Percentiles rank a stretch among this genome's conserved stretches.
Evolutionary conservation across 2,329 filamentous ascomycete genomes (phyloP).

Genomic region (Aspergillus arachidicola): DNA sequence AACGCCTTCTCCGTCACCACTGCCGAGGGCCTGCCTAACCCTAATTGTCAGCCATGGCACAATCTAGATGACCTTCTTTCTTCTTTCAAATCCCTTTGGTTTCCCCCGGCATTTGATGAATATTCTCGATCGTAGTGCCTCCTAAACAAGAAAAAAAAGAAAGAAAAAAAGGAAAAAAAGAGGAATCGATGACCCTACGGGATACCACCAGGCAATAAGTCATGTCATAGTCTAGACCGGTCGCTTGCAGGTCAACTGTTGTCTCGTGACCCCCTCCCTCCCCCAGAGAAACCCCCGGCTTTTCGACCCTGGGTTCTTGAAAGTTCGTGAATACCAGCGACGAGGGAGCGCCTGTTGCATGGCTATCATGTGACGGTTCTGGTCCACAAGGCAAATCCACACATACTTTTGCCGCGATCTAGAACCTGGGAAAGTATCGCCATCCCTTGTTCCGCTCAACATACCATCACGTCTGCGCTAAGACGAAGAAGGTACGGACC

Average conservation of each 20-base stretch:
- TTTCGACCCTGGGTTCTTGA: not conserved
- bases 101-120: not conserved
- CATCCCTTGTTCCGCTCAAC: not conserved
- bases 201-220: not conserved
- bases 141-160: not conserved
- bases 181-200: not conserved
- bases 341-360: not conserved
- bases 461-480: not conserved
- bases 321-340: not conserved
- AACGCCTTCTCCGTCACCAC: conserved; percentile 15
- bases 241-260: not conserved
- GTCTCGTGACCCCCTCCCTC: conserved; percentile 3
- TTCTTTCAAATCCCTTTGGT: not conserved
- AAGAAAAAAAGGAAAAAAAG: not conserved
- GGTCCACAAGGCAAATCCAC: not conserved
- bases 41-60: not conserved
- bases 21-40: conserved; percentile 2
- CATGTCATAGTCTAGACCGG: conserved; percentile 5
- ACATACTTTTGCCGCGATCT: not conserved
- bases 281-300: not conserved
- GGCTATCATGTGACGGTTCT: not conserved
- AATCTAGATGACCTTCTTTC: not conserved
- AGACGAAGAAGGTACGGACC: not conserved
- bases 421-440: not conserved
- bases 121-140: not conserved